Conservation (phyloP, 1,284 basidiomycete genomes). For the Crepidotus sp. region DNA sequence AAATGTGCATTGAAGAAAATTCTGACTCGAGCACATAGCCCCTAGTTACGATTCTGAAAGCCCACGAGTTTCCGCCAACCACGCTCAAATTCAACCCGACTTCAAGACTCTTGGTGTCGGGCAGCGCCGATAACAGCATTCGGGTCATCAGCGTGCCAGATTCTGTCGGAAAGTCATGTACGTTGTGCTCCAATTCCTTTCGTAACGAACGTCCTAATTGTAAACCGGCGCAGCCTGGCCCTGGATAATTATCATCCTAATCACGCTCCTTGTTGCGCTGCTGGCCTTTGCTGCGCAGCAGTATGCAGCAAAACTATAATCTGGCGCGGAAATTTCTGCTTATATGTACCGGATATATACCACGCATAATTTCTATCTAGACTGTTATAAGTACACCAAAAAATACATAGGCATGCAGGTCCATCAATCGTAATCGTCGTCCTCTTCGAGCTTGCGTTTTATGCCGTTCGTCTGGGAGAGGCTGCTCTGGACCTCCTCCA, state of each 20-base stretch:
- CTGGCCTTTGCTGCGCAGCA: conserved; percentile 24
- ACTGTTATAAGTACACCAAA: conserved; percentile 8
- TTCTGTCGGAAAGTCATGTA: conserved; percentile 43
- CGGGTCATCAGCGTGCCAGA: conserved; percentile 74
- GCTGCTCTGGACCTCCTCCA: conserved; percentile 62
- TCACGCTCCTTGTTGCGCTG: conserved; percentile 24
- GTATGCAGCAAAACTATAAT: conserved; percentile 18
- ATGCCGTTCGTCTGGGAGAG: conserved; percentile 46
- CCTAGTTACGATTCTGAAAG: conserved; percentile 79
- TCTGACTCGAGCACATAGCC: conserved; percentile 44
- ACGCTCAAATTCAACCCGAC: conserved; percentile 82
- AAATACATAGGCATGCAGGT: too few relatives aligned
- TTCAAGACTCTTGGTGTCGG: conserved; percentile 79
- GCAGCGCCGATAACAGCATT: conserved; percentile 86
- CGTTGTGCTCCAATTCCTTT: conserved; percentile 21
- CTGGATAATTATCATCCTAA: conserved; percentile 21
- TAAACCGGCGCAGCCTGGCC: conserved; percentile 35
- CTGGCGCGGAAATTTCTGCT: conserved; percentile 5
- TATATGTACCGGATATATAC: conserved; percentile 12
- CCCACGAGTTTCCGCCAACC: conserved; percentile 93
- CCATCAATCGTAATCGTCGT: conserved; percentile 56
- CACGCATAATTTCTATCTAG: conserved; percentile 10
- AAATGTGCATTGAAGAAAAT: not conserved
- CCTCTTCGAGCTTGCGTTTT: conserved; percentile 73
- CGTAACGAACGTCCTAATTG: conserved; percentile 1